A percentile compares a stretch with the other conserved stretches of the same genome.
Evolutionary conservation across 495 filamentous ascomycete genomes (phyloP).

Genomic region (Xylaria telfairii): DNA sequence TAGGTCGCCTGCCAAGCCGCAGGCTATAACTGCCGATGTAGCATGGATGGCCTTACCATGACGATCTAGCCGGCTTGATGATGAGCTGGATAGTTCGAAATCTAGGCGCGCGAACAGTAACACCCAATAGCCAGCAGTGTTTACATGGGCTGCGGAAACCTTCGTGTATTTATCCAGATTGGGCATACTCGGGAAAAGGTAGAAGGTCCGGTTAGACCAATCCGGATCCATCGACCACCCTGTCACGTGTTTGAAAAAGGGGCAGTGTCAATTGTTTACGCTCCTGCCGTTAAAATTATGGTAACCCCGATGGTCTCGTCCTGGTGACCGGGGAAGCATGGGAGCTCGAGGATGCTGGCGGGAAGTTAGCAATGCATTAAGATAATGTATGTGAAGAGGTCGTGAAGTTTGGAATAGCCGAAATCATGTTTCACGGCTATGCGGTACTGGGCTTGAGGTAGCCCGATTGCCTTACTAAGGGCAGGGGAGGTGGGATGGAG

Average conservation of each 20-base stretch:
- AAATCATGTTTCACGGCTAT: neutral
- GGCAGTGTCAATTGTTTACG: neutral
- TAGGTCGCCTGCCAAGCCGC: conserved; percentile 27
- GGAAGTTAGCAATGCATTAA: neutral
- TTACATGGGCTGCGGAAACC: conserved; percentile 1
- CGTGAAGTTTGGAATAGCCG: neutral
- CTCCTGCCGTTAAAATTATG: neutral
- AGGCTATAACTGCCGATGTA: conserved; percentile 39
- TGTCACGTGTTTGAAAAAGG: conserved; percentile 8
- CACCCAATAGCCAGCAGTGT: conserved; percentile 11
- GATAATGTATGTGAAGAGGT: neutral
- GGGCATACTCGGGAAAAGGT: conserved; percentile 13
- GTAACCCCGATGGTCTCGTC: neutral
- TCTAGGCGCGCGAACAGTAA: neutral
- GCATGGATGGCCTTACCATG: conserved; percentile 19
- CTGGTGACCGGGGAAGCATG: neutral
- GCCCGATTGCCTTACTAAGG: neutral
- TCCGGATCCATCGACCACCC: neutral
- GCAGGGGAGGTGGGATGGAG: neutral
- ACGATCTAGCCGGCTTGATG: conserved; percentile 16
- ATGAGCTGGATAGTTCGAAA: neutral
- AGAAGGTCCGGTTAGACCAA: conserved; percentile 16
- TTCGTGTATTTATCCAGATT: conserved; percentile 26
- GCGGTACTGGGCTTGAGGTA: neutral
- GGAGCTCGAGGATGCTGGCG: neutral